Base-by-base conservation (phyloP, 1,139 yeast genomes). In the Yamadazyma atlantica region DNA sequence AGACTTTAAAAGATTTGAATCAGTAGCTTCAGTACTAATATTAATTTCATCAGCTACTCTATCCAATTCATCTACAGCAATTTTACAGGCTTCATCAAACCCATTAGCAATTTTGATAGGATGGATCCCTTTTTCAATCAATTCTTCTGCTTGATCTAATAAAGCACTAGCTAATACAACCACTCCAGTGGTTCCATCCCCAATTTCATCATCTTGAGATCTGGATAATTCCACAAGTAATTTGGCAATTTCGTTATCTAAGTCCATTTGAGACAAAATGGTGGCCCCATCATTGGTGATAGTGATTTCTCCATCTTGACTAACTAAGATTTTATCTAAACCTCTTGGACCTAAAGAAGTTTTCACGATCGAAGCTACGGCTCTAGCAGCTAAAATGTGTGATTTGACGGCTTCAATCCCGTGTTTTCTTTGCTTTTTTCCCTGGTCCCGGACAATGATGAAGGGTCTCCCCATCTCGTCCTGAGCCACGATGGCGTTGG, bases 391-490 rank as follows among this genome's bases (percentile, higher is more conserved):
- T 44, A 89, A 73, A 42, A 94, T 90, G 61, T 94, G 97, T 21
- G 89, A 83, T 64, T 88, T 92, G 54, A 95, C 88, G 29, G 98
- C 98, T 53, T 94, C 99, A 42, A 85, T 66, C 15, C 98, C 98
- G 54, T 88, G 96, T 38, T 85, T 81, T 66, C 96, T 81, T 61
- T 88, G 85, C 64, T 94, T 94, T 53, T 80, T 80, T 18, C 97
- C 97, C 65, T 94, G 98, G 63, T 94, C 98, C 61, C 95, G 80
- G 39, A 94, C 98, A 60, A 94, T 92, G 57, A 94, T 90, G 60
- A 94, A 88, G 14, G 98, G 99, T 66, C 97, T 82, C 22, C 99
- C 99, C 90, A 86, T 88, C 65, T 94, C 98, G 62, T 94, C 98
- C 66, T 92, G 97, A 5, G 98, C 97, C 70, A 92, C 88, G 54